A percentile compares a stretch with the other conserved stretches of the same genome.
Conservation (phyloP, 495 filamentous ascomycete species). For the Penicillium robsamsonii region DNA sequence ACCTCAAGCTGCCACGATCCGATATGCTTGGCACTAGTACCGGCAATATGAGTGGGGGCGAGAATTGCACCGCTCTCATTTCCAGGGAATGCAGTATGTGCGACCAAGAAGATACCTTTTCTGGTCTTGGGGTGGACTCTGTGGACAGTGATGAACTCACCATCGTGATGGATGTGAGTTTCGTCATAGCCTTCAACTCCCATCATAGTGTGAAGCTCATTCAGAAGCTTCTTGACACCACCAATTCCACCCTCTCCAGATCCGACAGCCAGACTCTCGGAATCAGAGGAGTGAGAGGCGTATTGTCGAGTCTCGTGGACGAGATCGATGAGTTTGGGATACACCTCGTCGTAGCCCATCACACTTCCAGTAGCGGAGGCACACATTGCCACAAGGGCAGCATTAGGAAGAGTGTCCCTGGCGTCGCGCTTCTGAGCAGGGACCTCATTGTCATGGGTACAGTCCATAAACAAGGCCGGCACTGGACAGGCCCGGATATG, state of each 20-base stretch:
- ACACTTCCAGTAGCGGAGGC: slow-evolving; percentile 90
- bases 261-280: slow-evolving; percentile 53
- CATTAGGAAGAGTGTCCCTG: slow-evolving; percentile 91
- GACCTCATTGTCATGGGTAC: slow-evolving; percentile 97
- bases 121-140: slow-evolving; percentile 85
- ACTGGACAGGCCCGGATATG: slow-evolving; percentile 78
- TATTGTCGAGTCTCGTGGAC: slow-evolving; percentile 86
- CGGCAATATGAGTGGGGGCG: slow-evolving; percentile 69
- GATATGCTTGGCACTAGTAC: slow-evolving; percentile 71
- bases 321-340: slow-evolving; percentile 85
- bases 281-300: slow-evolving; percentile 64
- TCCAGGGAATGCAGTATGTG: slow-evolving; percentile 90
- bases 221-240: slow-evolving; percentile 83
- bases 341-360: slow-evolving; percentile 98
- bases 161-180: slow-evolving; percentile 94
- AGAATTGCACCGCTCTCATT: slow-evolving; percentile 76
- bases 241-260: slow-evolving; percentile 78
- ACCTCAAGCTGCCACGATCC: slow-evolving; percentile 90
- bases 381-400: slow-evolving; percentile 93
- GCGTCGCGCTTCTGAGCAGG: slow-evolving; percentile 95
- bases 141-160: slow-evolving; percentile 94
- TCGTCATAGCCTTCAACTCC: slow-evolving; percentile 90
- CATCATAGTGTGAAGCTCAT: slow-evolving; percentile 90
- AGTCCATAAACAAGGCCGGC: slow-evolving; percentile 97
- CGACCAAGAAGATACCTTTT: slow-evolving; percentile 90